Base-by-base conservation (phyloP, 2,329 filamentous ascomycete species). In the Fusarium sp. region DNA sequence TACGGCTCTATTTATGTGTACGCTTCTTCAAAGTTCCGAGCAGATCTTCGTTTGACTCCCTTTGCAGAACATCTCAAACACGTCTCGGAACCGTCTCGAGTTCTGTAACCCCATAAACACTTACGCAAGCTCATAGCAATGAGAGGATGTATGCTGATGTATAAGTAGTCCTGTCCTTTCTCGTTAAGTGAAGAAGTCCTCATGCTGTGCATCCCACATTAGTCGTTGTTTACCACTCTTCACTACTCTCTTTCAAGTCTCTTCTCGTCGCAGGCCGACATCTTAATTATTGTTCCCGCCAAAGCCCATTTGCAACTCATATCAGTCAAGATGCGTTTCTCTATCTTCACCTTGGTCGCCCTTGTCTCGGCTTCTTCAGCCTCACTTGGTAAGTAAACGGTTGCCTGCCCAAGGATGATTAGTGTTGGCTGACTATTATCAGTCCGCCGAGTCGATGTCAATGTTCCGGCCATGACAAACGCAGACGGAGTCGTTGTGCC, bases 221-320 rank as follows among this genome's bases (percentile, higher is more conserved):
- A 54, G 32, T 53, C 43, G 44, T 73, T 43, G 35, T 60, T 40
- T 33, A 44, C 42, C 35, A 62, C 49, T 37, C 30, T 50, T 49
- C 59, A 59, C 40, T 30, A 60, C 43, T 61, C 57, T 56, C 37
- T 56, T 60, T 43, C 44, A 64, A 56, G 52, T 60, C 57, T 68
- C 52, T 80, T 78, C 78, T 81, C 79, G 86, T 88, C 86, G 86
- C 86, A 85, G 86, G 86, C 79, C 86, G 86, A 88, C 86, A 79
- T 81, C 35, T 77, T 64, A 66, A 76, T 79, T 75, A 79, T 73
- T 60, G 74, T 15, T 47, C 46, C 42, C 58, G 63, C 38, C 46
- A 57, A 49, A 44, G 33, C 43, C 75, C 74, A 69, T 77, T 63
- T 53, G 60, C 59, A 50, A 52, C 40, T 47, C 19, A 37, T 37